phyloP scores from a whole-genome alignment of 176 grass and related monocot genomes.

The Eleusine coracana region DNA sequence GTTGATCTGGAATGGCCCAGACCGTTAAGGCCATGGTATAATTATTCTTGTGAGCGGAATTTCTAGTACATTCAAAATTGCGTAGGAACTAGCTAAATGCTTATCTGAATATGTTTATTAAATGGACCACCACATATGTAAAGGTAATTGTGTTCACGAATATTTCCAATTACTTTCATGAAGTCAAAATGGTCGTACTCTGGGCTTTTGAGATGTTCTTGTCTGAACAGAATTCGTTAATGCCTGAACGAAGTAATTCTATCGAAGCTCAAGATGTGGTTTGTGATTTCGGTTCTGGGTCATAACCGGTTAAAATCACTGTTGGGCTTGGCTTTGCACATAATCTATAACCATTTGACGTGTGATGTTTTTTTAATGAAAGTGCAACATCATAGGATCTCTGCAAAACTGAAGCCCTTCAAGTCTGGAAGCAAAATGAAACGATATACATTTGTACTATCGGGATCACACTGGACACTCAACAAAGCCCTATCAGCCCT shows the following conservation, averaged over 20 bases:
- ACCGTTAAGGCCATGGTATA: background rate
- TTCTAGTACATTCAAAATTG: background rate
- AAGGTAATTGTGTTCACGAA: background rate
- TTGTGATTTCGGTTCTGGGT: background rate
- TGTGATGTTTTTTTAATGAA: background rate
- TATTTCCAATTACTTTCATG: background rate
- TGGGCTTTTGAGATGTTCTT: background rate
- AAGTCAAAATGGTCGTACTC: background rate
- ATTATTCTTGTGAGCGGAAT: background rate
- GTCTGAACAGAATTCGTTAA: background rate
- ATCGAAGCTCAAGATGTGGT: background rate
- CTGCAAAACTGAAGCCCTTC: background rate
- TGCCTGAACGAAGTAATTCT: background rate
- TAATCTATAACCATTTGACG: background rate
- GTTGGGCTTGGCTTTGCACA: background rate
- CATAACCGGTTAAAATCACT: background rate
- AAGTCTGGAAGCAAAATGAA: background rate
- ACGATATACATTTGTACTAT: background rate
- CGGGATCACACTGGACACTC: background rate
- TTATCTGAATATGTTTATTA: conserved; percentile 12
- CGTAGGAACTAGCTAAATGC: background rate
- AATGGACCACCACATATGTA: background rate
- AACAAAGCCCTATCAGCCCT: background rate
- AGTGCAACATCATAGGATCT: background rate
- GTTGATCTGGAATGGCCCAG: conserved; percentile 29